phyloP scores from a whole-genome alignment of 768 basidiomycete species.

The Russula sp. region DNA sequence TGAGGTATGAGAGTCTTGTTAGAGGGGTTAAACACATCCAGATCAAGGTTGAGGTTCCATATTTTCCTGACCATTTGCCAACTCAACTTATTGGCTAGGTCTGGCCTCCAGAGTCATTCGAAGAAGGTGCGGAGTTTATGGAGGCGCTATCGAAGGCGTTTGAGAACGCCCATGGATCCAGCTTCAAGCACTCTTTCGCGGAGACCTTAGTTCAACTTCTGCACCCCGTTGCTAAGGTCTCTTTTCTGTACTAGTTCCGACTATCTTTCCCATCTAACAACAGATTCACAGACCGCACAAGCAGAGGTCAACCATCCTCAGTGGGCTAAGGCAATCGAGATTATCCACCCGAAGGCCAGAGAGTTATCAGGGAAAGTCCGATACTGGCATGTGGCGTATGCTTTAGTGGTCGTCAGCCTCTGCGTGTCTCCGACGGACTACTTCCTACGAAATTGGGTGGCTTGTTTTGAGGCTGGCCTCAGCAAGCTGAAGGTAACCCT shows the following conservation, averaged over 20 bases:
- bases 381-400: conserved; percentile 85
- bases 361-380: conserved; percentile 84
- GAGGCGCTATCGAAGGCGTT: conserved; percentile 78
- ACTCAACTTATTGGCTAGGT: conserved; percentile 43
- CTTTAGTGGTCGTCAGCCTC: conserved; percentile 71
- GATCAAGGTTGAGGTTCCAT: conserved; percentile 51
- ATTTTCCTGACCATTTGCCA: not conserved
- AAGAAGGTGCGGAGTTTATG: conserved; percentile 89
- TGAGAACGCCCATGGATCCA: conserved; percentile 73
- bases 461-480: conserved; percentile 63
- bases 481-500: conserved; percentile 71
- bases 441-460: conserved; percentile 76
- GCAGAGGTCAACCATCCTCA: conserved; percentile 93
- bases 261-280: not conserved
- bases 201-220: conserved; percentile 70
- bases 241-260: conserved; percentile 7
- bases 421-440: conserved; percentile 84
- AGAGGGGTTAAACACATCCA: conserved; percentile 74
- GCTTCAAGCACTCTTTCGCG: conserved; percentile 78
- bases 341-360: conserved; percentile 71
- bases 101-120: conserved; percentile 89
- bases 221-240: conserved; percentile 84
- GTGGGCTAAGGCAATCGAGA: conserved; percentile 88
- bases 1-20: conserved; percentile 78
- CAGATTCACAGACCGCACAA: conserved; percentile 63